phyloP scores from a whole-genome alignment of 805 yeast genomes.

The Ogataea ramenticola region DNA sequence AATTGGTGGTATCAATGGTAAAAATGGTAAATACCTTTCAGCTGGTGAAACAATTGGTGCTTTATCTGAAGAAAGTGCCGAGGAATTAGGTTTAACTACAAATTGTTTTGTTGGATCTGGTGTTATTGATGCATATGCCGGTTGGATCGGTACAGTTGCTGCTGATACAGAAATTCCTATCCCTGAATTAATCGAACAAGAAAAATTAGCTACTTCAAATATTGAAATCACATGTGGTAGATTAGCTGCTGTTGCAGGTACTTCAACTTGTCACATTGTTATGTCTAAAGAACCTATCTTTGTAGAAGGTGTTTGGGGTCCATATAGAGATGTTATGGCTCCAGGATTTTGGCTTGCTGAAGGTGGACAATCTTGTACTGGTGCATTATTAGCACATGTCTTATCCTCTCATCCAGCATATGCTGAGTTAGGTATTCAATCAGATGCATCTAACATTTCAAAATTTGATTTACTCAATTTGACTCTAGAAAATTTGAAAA shows the following conservation, averaged over 20 bases:
- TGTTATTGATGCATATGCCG: conserved; percentile 96
- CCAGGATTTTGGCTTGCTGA: conserved; percentile 92
- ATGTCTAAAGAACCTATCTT: conserved; percentile 79
- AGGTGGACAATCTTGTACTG: conserved; percentile 98
- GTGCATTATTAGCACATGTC: conserved; percentile 86
- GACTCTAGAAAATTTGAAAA: conserved; percentile 58
- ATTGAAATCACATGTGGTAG: conserved; percentile 69
- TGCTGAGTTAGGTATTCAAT: conserved; percentile 55
- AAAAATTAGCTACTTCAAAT: conserved; percentile 32
- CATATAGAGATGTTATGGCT: conserved; percentile 90
- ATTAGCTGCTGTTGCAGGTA: conserved; percentile 97
- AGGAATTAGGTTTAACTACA: conserved; percentile 74
- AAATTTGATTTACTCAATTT: conserved; percentile 80
- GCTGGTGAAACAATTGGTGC: conserved; percentile 91
- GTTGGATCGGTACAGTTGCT: conserved; percentile 98
- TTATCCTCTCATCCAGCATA: conserved; percentile 85
- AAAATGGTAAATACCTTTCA: conserved; percentile 64
- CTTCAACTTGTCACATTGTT: conserved; percentile 94
- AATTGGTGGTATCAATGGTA: conserved; percentile 77
- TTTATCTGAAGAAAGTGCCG: conserved; percentile 59
- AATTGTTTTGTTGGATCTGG: conserved; percentile 87
- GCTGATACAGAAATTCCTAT: conserved; percentile 63
- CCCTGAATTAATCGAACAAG: conserved; percentile 43
- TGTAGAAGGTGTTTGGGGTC: conserved; percentile 98
- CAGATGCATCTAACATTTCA: conserved; percentile 64